phyloP scores from a whole-genome alignment of 2,329 filamentous ascomycete genomes.

The Byssochlamys sp. region DNA sequence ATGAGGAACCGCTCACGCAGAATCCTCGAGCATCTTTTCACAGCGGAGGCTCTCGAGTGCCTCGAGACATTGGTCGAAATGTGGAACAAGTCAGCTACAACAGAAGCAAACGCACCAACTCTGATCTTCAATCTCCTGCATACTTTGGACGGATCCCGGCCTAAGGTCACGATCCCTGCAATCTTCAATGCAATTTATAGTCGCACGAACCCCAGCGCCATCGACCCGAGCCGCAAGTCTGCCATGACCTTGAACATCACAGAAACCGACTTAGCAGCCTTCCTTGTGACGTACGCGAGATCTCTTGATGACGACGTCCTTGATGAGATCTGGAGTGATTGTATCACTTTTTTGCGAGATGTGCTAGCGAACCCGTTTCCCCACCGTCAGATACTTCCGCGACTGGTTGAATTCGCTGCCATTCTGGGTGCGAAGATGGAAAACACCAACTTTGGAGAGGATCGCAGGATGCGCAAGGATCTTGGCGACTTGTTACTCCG shows the following conservation, averaged over 20 bases:
- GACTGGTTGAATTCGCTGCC: slow-evolving; percentile 76
- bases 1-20: slow-evolving; percentile 83
- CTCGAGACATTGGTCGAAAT: slow-evolving; percentile 81
- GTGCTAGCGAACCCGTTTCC: slow-evolving; percentile 88
- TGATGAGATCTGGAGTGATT: slow-evolving; percentile 96
- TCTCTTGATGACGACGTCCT: slow-evolving; percentile 93
- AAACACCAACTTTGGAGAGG: slow-evolving; percentile 94
- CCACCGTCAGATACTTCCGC: slow-evolving; percentile 79
- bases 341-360: slow-evolving; percentile 79
- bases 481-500: slow-evolving; percentile 80
- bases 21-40: slow-evolving; percentile 84
- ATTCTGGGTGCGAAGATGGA: slow-evolving; percentile 91
- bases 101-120: slow-evolving; percentile 42
- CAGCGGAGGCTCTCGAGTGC: slow-evolving; percentile 84
- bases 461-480: slow-evolving; percentile 81
- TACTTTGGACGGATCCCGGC: slow-evolving; percentile 79
- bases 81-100: slow-evolving; percentile 53
- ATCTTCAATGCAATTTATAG: slow-evolving; percentile 96
- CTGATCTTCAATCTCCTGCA: slow-evolving; percentile 79
- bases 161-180: slow-evolving; percentile 82
- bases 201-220: slow-evolving; percentile 70
- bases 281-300: slow-evolving; percentile 79
- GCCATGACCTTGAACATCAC: slow-evolving; percentile 76
- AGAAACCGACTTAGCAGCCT: slow-evolving; percentile 75
- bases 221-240: slow-evolving; percentile 73